Percentiles rank a stretch among this genome's conserved stretches.
Evolutionary conservation across 805 yeast species (phyloP).

Genomic region (Wickerhamiella kazuoi): DNA sequence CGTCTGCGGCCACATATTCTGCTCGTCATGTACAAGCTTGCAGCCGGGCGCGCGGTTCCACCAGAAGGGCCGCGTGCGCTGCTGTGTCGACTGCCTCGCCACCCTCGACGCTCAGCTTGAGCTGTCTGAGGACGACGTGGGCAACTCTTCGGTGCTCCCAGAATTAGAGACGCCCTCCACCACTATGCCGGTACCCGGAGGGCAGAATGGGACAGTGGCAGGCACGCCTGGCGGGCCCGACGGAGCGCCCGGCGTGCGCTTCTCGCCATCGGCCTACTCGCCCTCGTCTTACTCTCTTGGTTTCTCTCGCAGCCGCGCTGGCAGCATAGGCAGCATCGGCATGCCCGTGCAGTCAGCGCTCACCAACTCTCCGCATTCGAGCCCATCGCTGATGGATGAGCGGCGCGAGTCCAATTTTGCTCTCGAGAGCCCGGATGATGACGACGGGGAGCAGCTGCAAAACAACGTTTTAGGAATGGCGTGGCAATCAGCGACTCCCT

Average conservation of each 20-base stretch:
- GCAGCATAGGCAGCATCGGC: not conserved
- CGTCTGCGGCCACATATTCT: slow-evolving; percentile 89
- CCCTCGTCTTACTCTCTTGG: not conserved
- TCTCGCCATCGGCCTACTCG: not conserved
- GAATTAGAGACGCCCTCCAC: not conserved
- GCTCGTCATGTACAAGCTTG: slow-evolving; percentile 63
- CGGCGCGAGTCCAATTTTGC: no score
- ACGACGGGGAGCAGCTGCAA: not conserved
- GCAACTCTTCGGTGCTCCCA: slow-evolving; percentile 15
- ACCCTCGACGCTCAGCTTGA: slow-evolving; percentile 8
- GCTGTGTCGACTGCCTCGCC: slow-evolving; percentile 14
- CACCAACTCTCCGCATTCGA: no score
- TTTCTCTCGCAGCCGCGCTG: not conserved
- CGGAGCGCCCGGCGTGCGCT: not conserved
- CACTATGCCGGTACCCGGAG: not conserved
- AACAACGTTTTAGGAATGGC: not conserved
- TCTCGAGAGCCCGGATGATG: no score
- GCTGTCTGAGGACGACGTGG: slow-evolving; percentile 32
- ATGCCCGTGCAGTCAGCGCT: no score
- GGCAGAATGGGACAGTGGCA: not conserved
- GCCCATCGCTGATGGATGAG: no score
- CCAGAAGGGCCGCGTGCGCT: slow-evolving; percentile 29
- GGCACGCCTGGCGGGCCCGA: no score
- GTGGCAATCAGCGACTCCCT: no score
- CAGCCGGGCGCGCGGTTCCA: slow-evolving; percentile 49